A percentile compares a stretch with the other conserved stretches of the same genome.
These are phyloP conservation scores for Reticulascus tulasneorum DNA, from an alignment of 2,329 filamentous ascomycete genomes.

Conservation along the genomic window DNA sequence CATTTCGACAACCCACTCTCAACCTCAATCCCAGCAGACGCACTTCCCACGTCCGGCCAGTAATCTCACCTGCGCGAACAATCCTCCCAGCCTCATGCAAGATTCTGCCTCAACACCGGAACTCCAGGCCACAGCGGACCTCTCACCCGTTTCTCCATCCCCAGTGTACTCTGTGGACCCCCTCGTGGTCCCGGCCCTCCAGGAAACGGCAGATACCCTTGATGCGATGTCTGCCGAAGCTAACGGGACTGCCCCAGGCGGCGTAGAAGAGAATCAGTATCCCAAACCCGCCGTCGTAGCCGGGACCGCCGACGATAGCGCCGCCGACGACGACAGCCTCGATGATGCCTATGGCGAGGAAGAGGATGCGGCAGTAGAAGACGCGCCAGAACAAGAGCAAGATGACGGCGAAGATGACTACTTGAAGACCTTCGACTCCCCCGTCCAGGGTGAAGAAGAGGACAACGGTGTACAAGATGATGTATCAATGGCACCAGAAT, in stretches of 20 bases:
- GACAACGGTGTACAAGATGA: constrained; percentile 26
- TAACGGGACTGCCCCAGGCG: constrained; percentile 18
- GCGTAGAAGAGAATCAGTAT: constrained; percentile 17
- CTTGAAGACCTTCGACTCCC: constrained; percentile 48
- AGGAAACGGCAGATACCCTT: constrained; percentile 48
- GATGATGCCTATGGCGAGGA: constrained; percentile 44
- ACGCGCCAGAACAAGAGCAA: constrained; percentile 20
- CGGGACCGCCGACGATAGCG: constrained; percentile 25
- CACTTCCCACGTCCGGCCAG: background rate
- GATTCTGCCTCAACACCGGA: constrained; percentile 30
- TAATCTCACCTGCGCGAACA: too few relatives aligned
- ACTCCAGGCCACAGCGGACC: constrained; percentile 48
- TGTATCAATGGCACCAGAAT: constrained; percentile 43
- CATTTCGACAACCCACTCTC: too few relatives aligned
- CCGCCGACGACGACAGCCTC: constrained; percentile 37
- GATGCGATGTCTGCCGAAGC: constrained; percentile 35
- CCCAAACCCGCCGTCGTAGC: background rate
- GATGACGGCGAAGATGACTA: constrained; percentile 41
- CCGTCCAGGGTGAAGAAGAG: constrained; percentile 32
- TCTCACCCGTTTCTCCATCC: constrained; percentile 49
- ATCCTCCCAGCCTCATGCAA: constrained; percentile 42
- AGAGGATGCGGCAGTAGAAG: constrained; percentile 23
- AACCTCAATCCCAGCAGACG: too few relatives aligned
- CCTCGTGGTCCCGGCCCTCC: constrained; percentile 45
- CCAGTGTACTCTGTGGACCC: constrained; percentile 43